Percentiles rank a stretch among this genome's conserved stretches.
Conservation (phyloP, 176 grass and related monocot genomes). For the Microstegium vimineum region DNA sequence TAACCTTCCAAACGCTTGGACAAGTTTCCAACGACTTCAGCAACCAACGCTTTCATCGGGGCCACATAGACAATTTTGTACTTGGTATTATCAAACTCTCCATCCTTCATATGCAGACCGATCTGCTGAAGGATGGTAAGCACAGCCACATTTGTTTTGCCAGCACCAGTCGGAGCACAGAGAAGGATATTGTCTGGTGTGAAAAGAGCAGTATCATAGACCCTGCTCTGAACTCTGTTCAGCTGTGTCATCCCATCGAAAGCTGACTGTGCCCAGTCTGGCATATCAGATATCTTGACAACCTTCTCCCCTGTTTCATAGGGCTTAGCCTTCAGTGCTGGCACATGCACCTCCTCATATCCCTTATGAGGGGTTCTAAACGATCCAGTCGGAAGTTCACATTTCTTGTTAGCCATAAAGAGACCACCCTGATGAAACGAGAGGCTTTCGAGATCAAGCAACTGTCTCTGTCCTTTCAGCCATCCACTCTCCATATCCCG, state of each 20-base stretch:
- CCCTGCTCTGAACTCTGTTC: slow-evolving; percentile 92
- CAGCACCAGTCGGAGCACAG: slow-evolving; percentile 94
- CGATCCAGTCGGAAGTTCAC: slow-evolving; percentile 68
- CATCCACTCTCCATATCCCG: slow-evolving; percentile 75
- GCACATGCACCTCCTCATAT: slow-evolving; percentile 87
- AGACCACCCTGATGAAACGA: slow-evolving; percentile 87
- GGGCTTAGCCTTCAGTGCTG: slow-evolving; percentile 58
- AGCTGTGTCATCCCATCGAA: slow-evolving; percentile 84
- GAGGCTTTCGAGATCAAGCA: slow-evolving; percentile 90
- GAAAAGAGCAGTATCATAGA: slow-evolving; percentile 85
- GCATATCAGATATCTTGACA: slow-evolving; percentile 87
- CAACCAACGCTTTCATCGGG: slow-evolving; percentile 96
- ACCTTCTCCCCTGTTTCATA: slow-evolving; percentile 69
- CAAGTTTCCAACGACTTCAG: slow-evolving; percentile 96
- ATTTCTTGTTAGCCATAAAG: slow-evolving; percentile 89
- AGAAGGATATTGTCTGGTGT: slow-evolving; percentile 78
- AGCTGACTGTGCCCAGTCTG: slow-evolving; percentile 60
- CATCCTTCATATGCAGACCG: slow-evolving; percentile 79
- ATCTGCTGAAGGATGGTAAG: slow-evolving; percentile 92
- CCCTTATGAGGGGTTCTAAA: slow-evolving; percentile 79
- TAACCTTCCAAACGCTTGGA: slow-evolving; percentile 54
- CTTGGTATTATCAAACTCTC: slow-evolving; percentile 61
- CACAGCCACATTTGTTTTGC: slow-evolving; percentile 95
- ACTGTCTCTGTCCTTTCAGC: slow-evolving; percentile 76
- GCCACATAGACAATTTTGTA: slow-evolving; percentile 99